phyloP scores from a whole-genome alignment of 768 basidiomycete genomes.

The Astraeus odoratus region DNA sequence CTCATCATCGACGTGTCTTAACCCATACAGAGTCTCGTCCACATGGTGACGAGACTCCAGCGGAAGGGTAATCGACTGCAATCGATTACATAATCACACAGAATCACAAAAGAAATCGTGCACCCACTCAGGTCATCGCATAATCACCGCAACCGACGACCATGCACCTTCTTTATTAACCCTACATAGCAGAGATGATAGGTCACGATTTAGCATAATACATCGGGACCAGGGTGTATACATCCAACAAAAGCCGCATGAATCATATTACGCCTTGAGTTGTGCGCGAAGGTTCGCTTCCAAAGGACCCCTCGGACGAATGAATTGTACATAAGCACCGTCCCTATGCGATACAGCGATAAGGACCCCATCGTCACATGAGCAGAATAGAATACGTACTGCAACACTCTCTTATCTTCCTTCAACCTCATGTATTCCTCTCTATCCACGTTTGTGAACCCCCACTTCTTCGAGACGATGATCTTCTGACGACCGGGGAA shows the following conservation, averaged over 20 bases:
- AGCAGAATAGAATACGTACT: constrained; percentile 44
- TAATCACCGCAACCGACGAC: too few species aligned
- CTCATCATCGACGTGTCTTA: too few species aligned
- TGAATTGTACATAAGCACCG: constrained; percentile 93
- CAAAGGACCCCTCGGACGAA: constrained; percentile 80
- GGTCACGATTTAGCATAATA: background rate
- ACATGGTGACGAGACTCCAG: too few species aligned
- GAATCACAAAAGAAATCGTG: too few species aligned
- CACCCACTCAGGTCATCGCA: too few species aligned
- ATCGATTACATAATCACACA: too few species aligned
- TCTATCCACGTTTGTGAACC: constrained; percentile 92
- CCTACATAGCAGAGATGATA: background rate
- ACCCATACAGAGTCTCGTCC: too few species aligned
- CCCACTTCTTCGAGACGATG: constrained; percentile 97
- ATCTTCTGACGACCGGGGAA: constrained; percentile 99
- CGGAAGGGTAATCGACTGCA: too few species aligned
- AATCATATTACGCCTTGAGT: constrained; percentile 53
- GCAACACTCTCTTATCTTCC: constrained; percentile 82
- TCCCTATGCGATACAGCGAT: constrained; percentile 45
- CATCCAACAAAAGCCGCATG: constrained; percentile 8
- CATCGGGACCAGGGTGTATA: constrained; percentile 12
- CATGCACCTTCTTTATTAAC: too few species aligned
- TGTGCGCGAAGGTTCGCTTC: constrained; percentile 82
- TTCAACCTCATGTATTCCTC: constrained; percentile 85
- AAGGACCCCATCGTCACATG: background rate